Evolutionary conservation across 2,329 filamentous ascomycete genomes (phyloP).

Genomic region (Colletotrichum brevisporum): DNA sequence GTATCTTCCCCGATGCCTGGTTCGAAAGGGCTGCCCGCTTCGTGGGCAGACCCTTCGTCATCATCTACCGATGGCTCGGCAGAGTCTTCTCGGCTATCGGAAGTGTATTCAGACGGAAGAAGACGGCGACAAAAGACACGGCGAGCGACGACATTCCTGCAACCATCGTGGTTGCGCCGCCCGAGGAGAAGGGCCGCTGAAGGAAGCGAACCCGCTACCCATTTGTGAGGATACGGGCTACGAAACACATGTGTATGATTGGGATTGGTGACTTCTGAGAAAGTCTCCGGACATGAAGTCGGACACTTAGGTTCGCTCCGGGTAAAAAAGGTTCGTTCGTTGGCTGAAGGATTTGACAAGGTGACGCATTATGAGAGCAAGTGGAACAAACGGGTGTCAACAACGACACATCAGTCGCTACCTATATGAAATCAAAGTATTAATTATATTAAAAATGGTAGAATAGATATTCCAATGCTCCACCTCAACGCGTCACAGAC

Average conservation of each 20-base stretch:
- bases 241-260: background rate
- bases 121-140: background rate
- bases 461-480: background rate
- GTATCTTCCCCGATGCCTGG: constrained; percentile 63
- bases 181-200: constrained; percentile 5
- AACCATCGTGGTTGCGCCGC: constrained; percentile 19
- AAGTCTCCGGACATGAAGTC: background rate
- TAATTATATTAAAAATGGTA: background rate
- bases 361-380: no score
- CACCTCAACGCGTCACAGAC: no score
- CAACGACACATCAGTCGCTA: background rate
- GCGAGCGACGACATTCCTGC: constrained; percentile 13
- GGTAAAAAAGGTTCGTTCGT: no score
- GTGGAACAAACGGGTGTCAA: background rate
- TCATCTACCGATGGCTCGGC: constrained; percentile 6
- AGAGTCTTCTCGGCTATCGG: constrained; percentile 25
- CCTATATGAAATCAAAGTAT: no score
- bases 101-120: constrained; percentile 21
- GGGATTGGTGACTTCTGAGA: background rate
- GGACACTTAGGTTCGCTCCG: no score
- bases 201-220: no score
- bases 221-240: no score
- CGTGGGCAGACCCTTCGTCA: constrained; percentile 26
- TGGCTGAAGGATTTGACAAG: no score
- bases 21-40: constrained; percentile 16